These are phyloP conservation scores for Microsporum ferrugineum DNA, from an alignment of 2,329 filamentous ascomycete genomes.

Conservation along the genomic window DNA sequence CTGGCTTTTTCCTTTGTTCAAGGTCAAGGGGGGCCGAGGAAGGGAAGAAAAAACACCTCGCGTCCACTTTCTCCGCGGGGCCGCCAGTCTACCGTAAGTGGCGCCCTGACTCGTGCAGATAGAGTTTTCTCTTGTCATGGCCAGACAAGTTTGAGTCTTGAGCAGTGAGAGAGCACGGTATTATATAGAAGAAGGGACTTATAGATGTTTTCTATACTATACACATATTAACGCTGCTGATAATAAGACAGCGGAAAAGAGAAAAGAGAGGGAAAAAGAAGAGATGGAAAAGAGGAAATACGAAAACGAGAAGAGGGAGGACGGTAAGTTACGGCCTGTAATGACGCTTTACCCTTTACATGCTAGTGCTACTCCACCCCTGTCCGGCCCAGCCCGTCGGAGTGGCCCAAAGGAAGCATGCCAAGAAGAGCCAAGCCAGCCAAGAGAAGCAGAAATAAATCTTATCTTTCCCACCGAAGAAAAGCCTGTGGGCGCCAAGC, in stretches of 20 bases:
- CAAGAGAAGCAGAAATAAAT: neutral
- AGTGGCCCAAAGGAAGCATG: neutral
- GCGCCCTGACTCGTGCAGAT: neutral
- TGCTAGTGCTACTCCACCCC: neutral
- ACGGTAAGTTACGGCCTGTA: neutral
- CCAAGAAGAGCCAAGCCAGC: neutral
- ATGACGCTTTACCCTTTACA: neutral
- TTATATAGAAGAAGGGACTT: too few relatives aligned
- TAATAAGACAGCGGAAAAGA: too few relatives aligned
- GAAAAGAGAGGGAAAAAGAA: too few relatives aligned
- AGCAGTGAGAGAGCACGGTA: too few relatives aligned
- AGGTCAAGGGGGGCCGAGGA: neutral
- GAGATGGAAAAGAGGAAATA: neutral
- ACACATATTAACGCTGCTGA: too few relatives aligned
- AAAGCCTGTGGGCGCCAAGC: neutral
- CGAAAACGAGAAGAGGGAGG: neutral
- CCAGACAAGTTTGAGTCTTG: too few relatives aligned
- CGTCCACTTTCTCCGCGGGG: neutral
- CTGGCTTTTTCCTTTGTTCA: too few relatives aligned
- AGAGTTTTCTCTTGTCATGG: neutral
- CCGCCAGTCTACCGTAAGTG: neutral
- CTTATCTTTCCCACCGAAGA: neutral
- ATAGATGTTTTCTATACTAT: too few relatives aligned
- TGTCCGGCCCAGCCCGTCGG: constrained; percentile 1
- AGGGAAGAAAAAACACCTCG: neutral